Conservation (phyloP, 2,329 filamentous ascomycete genomes). For the Penicillium sp. region DNA sequence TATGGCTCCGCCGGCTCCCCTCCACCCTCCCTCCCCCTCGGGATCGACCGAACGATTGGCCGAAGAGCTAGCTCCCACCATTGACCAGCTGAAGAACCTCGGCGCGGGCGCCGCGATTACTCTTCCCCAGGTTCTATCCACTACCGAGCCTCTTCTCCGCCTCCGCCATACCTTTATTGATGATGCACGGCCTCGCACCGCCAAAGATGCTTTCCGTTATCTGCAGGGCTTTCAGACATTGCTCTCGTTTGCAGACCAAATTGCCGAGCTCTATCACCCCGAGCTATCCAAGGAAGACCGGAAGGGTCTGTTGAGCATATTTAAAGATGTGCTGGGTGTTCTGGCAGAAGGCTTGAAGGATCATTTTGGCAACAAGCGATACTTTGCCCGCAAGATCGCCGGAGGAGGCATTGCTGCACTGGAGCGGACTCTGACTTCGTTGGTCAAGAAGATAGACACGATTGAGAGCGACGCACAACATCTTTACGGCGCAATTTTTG, state of each 20-base stretch:
- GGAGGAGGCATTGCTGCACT: slow-evolving; percentile 77
- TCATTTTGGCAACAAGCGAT: slow-evolving; percentile 83
- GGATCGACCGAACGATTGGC: slow-evolving; percentile 37
- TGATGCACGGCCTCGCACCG: slow-evolving; percentile 49
- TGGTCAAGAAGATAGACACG: slow-evolving; percentile 57
- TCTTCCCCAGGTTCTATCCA: slow-evolving; percentile 39
- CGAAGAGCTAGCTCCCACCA: slow-evolving; percentile 39
- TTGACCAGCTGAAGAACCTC: slow-evolving; percentile 39
- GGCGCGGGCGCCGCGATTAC: slow-evolving; percentile 31
- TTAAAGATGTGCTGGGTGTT: slow-evolving; percentile 59
- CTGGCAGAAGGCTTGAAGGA: slow-evolving; percentile 73
- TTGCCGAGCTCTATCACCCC: slow-evolving; percentile 72
- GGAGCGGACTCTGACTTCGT: slow-evolving; percentile 69
- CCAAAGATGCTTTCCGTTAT: slow-evolving; percentile 81
- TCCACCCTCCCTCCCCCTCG: slow-evolving; percentile 30
- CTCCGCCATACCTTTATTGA: slow-evolving; percentile 67
- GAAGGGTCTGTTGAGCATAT: slow-evolving; percentile 67
- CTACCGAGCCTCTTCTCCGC: slow-evolving; percentile 61
- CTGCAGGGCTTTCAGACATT: slow-evolving; percentile 76
- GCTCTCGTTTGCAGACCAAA: slow-evolving; percentile 67
- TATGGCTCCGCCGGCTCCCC: slow-evolving; percentile 29
- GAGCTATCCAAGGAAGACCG: slow-evolving; percentile 63
- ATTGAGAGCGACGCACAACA: slow-evolving; percentile 64
- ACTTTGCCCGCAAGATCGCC: slow-evolving; percentile 76
- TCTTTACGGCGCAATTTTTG: slow-evolving; percentile 78